Percentiles rank a stretch among this genome's conserved stretches.
Evolutionary conservation across 2,329 filamentous ascomycete species (phyloP).

Genomic region (Colletotrichum acutatum): DNA sequence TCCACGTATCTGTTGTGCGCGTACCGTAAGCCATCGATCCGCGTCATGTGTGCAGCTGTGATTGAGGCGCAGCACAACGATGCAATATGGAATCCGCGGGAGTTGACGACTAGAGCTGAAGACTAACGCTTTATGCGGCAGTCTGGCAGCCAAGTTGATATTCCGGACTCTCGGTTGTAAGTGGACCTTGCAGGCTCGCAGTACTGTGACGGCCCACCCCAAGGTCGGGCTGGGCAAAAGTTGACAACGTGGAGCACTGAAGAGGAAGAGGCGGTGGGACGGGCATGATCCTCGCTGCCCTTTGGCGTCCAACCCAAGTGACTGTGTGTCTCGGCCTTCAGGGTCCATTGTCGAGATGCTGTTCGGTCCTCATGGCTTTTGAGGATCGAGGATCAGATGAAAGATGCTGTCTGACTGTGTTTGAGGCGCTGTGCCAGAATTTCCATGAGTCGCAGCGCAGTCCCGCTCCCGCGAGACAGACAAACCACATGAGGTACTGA

Average conservation of each 20-base stretch:
- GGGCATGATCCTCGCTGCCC: slow-evolving; percentile 24
- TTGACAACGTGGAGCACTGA: background rate
- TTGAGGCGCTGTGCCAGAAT: slow-evolving; percentile 8
- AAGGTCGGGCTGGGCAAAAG: background rate
- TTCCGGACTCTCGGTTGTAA: slow-evolving; percentile 25
- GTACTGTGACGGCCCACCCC: slow-evolving; percentile 11
- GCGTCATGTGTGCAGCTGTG: slow-evolving; percentile 25
- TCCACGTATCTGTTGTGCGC: slow-evolving; percentile 17
- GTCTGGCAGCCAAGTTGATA: slow-evolving; percentile 21
- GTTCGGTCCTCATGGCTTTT: slow-evolving; percentile 3
- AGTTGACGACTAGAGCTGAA: slow-evolving; percentile 13
- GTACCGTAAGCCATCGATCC: slow-evolving; percentile 13
- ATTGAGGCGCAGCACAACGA: slow-evolving; percentile 29
- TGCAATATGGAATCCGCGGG: slow-evolving; percentile 27
- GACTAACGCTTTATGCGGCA: slow-evolving; percentile 12
- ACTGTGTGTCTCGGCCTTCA: slow-evolving; percentile 10
- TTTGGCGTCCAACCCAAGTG: slow-evolving; percentile 1
- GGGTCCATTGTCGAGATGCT: slow-evolving; percentile 15
- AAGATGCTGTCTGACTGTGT: slow-evolving; percentile 18
- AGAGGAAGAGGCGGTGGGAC: slow-evolving; percentile 24
- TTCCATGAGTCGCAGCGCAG: slow-evolving; percentile 18
- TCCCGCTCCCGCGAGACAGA: background rate
- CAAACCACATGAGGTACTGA: background rate
- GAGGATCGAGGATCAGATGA: slow-evolving; percentile 7
- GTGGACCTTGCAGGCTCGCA: slow-evolving; percentile 18